Evolutionary conservation across 1,284 basidiomycete genomes (phyloP), one percentile per base, ranked within the genome.

Genomic region (Schizophyllum amplum): DNA sequence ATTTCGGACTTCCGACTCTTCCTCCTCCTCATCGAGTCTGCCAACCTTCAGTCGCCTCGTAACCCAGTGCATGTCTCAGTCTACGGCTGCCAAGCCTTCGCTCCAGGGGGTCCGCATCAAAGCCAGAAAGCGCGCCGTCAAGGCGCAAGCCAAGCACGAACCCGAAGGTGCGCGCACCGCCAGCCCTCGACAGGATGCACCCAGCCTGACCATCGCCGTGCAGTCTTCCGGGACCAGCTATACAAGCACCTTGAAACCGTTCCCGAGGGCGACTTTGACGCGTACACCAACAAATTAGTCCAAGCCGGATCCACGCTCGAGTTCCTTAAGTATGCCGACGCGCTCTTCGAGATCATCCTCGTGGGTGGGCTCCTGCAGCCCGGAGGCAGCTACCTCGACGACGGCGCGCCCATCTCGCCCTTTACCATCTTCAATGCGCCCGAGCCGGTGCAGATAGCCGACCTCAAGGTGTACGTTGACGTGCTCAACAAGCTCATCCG

Each of bases 321-420:
- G 75, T 89, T 86, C 70, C 83, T 94, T 72, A 96, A 95, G 77
- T 98, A 98, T 87, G 90, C 90, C 72, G 94, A 97, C 67, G 83
- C 88, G 60, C 86, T 98, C 66, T 98, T 97, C 73, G 95, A 98
- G 75, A 83, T 97, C 72, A 82, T 98, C 67, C 83, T 98, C 66
- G 87, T 93, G 67, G 95, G 95, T 55, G 93, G 94, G 47, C 86
- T 98, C 60, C 84, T 98, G 65, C 95, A 98, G 72, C 96, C 95
- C 23, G 95, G 95, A 56, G 95, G 95, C 58, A 85, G 79, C 66
- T 95, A 92, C 74, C 69, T 97, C 72, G 93, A 97, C 62, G 93
- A 96, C 65, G 85, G 83, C 55, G 87, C 88, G 22, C 85, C 89
- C 25, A 75, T 80, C 24, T 90, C 85, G 51, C 87, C 91, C 49